Evolutionary conservation across 768 basidiomycete genomes (phyloP), one percentile per base, ranked within the genome.

Genomic region (Kwoniella sp.): DNA sequence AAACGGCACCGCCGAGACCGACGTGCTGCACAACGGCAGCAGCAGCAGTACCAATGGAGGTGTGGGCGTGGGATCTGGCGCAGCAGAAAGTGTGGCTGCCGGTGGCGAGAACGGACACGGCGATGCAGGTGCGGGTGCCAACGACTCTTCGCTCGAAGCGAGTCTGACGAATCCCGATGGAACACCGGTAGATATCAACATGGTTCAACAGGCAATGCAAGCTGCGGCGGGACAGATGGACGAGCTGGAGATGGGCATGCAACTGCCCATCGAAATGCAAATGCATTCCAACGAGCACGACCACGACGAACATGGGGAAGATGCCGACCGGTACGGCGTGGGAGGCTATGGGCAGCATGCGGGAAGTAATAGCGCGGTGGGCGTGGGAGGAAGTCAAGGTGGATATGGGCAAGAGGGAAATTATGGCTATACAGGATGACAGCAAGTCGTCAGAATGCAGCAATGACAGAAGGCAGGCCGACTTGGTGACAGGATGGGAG

Each of bases 181-280:
- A 8, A 48, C 58, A 50, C 58, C 58, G 4, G 66, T 74, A 13
- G 72, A 77, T 41, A 77, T 74, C 30, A 67, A 73, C 52, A 73
- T 74, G 69, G 73, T 74, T 8, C 73, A 74, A 47, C 73, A 73
- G 56, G 75, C 75, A n/a, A 74, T 74, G 66, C 66, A 72, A 37
- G 72, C 74, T 31, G 34, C 66, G 0, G 63, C 60, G 3, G 70
- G 69, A 2, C 69, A 73, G 50, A 77, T 77, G 61, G 75, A 77
- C 55, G 75, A 77, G 38, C 55, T 77, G 50, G 75, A 77, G 5
- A 77, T 76, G 73, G 75, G 75, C 9, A 73, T 77, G 13, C 69
- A 74, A 45, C 51, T 77, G 30, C 75, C 75, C 17, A 74, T 74
- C 48, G 75, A 77, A 41, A 77, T 77, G 75, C 73, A 74, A 30